phyloP scores from a whole-genome alignment of 352 stramenopile genomes.

The Globisporangium irregulare region DNA sequence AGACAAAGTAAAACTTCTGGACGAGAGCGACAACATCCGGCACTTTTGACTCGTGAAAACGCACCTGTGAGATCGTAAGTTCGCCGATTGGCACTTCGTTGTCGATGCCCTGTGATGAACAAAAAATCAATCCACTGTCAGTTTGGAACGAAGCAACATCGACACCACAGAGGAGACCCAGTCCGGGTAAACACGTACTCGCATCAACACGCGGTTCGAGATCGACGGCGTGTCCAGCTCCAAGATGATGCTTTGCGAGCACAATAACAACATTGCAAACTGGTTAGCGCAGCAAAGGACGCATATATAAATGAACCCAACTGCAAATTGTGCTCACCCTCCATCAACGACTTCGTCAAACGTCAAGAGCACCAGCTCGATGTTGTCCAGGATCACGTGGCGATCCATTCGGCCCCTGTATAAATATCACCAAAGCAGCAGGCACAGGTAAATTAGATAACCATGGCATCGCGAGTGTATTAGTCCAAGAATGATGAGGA shows the following conservation, averaged over 20 bases:
- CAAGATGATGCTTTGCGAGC: constrained; percentile 68
- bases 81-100: constrained; percentile 86
- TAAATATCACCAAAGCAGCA: constrained; percentile 1
- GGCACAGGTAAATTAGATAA: not conserved
- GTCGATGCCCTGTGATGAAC: constrained; percentile 66
- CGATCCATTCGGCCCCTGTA: constrained; percentile 79
- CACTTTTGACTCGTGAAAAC: not conserved
- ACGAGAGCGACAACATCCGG: not conserved
- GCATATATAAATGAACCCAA: not conserved
- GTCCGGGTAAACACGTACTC: constrained; percentile 38
- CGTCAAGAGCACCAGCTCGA: constrained; percentile 87
- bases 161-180: not conserved
- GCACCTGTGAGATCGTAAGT: constrained; percentile 83
- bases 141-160: not conserved
- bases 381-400: constrained; percentile 89
- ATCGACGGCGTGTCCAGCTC: constrained; percentile 88
- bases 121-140: not conserved
- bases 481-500: not conserved
- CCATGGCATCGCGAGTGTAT: not conserved
- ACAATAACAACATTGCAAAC: not conserved
- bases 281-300: not conserved
- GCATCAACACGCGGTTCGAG: constrained; percentile 90
- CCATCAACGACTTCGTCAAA: constrained; percentile 91
- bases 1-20: not conserved
- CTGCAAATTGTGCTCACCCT: constrained; percentile 35